Percentiles rank a stretch among this genome's conserved stretches.
Evolutionary conservation across 2,329 filamentous ascomycete genomes (phyloP).

Genomic region (Sporothrix humicola): DNA sequence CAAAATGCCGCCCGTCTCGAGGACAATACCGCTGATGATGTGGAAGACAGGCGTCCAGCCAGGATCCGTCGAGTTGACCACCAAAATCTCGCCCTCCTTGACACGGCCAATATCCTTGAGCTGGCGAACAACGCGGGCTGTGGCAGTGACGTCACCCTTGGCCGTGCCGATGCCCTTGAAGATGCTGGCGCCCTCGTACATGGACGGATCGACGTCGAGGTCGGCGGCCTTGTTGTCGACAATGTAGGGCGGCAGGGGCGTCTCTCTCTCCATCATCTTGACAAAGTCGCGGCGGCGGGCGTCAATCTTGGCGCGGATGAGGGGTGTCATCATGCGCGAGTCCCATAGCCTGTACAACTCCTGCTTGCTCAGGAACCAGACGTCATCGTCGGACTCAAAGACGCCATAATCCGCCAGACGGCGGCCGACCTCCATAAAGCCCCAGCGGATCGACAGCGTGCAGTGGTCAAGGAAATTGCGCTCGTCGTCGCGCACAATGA

Average conservation of each 20-base stretch:
- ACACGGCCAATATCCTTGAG: slow-evolving; percentile 6
- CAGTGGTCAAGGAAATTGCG: slow-evolving; percentile 9
- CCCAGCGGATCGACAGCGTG: neutral
- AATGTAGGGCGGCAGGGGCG: neutral
- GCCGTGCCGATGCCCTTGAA: neutral
- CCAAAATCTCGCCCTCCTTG: neutral
- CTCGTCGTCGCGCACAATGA: slow-evolving; percentile 15
- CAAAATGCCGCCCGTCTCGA: neutral
- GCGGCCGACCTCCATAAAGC: slow-evolving; percentile 4
- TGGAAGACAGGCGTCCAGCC: neutral
- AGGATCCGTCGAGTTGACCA: neutral
- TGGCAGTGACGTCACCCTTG: neutral
- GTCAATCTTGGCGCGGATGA: neutral
- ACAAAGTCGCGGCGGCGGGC: slow-evolving; percentile 10
- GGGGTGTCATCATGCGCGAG: neutral
- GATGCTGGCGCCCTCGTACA: neutral
- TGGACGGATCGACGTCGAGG: neutral
- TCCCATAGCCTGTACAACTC: neutral
- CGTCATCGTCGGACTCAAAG: neutral
- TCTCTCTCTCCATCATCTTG: neutral
- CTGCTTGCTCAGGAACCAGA: slow-evolving; percentile 14
- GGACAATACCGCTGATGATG: neutral
- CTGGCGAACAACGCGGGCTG: neutral
- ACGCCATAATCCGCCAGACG: neutral
- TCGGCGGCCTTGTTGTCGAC: neutral